A percentile compares a stretch with the other conserved stretches of the same genome.
Conservation (phyloP, 257 asterid genomes). For the Nyctanthes arbortristis region DNA sequence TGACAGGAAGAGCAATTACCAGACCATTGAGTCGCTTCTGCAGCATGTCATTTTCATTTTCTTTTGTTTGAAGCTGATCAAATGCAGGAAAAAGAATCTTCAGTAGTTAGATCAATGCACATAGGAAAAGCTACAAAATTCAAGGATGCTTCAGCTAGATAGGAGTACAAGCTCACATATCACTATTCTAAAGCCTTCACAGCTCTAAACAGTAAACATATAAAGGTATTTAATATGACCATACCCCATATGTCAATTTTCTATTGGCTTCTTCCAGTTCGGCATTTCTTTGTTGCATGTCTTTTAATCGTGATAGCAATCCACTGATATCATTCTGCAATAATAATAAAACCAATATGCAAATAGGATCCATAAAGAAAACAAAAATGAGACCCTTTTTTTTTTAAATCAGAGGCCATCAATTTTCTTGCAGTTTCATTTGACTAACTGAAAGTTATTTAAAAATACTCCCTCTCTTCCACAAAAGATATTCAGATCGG, state of each 20-base stretch:
- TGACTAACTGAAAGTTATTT: too few relatives aligned
- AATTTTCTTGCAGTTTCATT: too few relatives aligned
- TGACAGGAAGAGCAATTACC: conserved; percentile 49
- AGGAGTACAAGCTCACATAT: too few relatives aligned
- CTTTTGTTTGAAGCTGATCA: conserved; percentile 71
- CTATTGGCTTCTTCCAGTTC: conserved; percentile 68
- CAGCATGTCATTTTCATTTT: conserved; percentile 55
- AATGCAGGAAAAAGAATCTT: conserved; percentile 8
- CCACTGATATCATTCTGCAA: conserved; percentile 88
- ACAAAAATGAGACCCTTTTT: too few relatives aligned
- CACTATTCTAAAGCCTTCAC: not conserved
- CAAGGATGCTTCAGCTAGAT: not conserved
- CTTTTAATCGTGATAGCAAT: conserved; percentile 77
- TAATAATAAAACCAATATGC: conserved; percentile 2
- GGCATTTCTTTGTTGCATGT: conserved; percentile 62
- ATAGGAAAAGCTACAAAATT: conserved; percentile 7
- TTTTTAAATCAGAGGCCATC: too few relatives aligned
- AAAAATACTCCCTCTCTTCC: too few relatives aligned
- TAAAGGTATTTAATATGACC: not conserved
- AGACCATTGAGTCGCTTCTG: conserved; percentile 81
- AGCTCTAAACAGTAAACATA: not conserved
- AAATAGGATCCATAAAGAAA: too few relatives aligned
- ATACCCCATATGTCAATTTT: conserved; percentile 62
- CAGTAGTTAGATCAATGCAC: conserved; percentile 9
- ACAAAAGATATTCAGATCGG: too few relatives aligned